Conservation (phyloP, 352 stramenopile species). For the Hyaloperonospora brassicae region DNA sequence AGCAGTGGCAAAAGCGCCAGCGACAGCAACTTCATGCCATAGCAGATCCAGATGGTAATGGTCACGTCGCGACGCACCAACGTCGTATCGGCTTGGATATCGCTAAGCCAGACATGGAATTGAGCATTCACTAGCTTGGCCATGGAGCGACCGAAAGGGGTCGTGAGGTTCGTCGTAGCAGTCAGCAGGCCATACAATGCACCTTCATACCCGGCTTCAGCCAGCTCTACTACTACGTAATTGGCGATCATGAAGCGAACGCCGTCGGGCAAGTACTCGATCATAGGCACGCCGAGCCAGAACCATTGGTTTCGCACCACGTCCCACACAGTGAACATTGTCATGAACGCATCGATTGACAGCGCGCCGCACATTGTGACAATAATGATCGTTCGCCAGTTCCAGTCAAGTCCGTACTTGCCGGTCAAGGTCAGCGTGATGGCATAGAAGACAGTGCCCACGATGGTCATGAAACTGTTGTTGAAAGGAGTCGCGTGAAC, state of each 20-base stretch:
- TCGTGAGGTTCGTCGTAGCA: slow-evolving; percentile 41
- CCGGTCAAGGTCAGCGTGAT: slow-evolving; percentile 32
- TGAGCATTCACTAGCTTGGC: slow-evolving; percentile 45
- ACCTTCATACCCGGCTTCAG: slow-evolving; percentile 41
- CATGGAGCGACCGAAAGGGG: slow-evolving; percentile 34
- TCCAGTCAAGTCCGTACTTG: slow-evolving; percentile 46
- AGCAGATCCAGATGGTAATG: slow-evolving; percentile 34
- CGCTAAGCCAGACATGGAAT: slow-evolving; percentile 44
- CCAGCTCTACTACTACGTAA: slow-evolving; percentile 58
- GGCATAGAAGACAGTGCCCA: slow-evolving; percentile 38
- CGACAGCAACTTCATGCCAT: slow-evolving; percentile 29
- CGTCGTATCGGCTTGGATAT: slow-evolving; percentile 36
- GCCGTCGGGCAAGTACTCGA: slow-evolving; percentile 41
- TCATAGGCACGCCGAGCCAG: slow-evolving; percentile 44
- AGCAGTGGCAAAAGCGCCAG: slow-evolving; percentile 32
- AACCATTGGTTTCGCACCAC: slow-evolving; percentile 57
- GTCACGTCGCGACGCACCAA: slow-evolving; percentile 31
- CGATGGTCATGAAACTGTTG: slow-evolving; percentile 40
- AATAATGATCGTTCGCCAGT: slow-evolving; percentile 46
- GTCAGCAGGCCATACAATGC: slow-evolving; percentile 51
- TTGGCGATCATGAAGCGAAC: slow-evolving; percentile 52
- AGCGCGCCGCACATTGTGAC: slow-evolving; percentile 30
- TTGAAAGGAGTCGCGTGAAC: slow-evolving; percentile 51
- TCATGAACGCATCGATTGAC: slow-evolving; percentile 40
- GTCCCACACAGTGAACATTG: slow-evolving; percentile 48